These are phyloP conservation scores for Corylus heterophylla DNA, from an alignment of 306 rosid genomes.

Conservation along the genomic window DNA sequence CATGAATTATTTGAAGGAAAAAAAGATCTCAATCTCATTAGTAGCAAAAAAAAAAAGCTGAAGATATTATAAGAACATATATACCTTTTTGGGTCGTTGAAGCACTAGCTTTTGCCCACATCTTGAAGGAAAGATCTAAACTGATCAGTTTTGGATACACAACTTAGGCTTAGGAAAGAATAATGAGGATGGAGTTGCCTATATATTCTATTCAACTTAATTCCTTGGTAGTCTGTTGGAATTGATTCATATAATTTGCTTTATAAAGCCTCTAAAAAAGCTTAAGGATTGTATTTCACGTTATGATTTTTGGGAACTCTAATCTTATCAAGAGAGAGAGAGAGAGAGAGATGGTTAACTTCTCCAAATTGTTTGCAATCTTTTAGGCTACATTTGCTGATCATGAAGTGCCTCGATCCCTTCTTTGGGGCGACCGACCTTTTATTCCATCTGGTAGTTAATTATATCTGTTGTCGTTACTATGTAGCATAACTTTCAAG, in stretches of 20 bases:
- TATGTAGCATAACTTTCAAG: too few relatives aligned
- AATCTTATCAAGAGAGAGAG: slow-evolving; percentile 16
- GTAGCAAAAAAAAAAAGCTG: neutral
- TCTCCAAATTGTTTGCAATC: slow-evolving; percentile 39
- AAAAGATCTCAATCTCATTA: neutral
- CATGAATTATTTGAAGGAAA: too few relatives aligned
- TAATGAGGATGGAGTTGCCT: neutral
- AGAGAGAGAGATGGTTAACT: slow-evolving; percentile 10
- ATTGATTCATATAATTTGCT: neutral
- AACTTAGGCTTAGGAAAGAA: neutral
- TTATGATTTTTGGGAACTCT: neutral
- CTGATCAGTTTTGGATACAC: neutral
- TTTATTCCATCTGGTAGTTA: slow-evolving; percentile 2
- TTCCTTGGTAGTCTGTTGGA: neutral
- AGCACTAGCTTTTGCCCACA: slow-evolving; percentile 43
- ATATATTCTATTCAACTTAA: neutral
- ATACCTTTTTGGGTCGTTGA: slow-evolving; percentile 26
- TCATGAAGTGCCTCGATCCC: neutral
- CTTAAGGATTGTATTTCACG: slow-evolving; percentile 38
- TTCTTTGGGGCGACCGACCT: neutral
- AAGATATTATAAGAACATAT: slow-evolving; percentile 12
- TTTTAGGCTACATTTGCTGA: slow-evolving; percentile 35
- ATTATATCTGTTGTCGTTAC: slow-evolving; percentile 18
- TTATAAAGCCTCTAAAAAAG: slow-evolving; percentile 16
- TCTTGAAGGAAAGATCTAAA: slow-evolving; percentile 12